Percentiles rank a stretch among this genome's conserved stretches.
Conservation (phyloP, 805 yeast species). For the Ogataea wickerhamii region DNA sequence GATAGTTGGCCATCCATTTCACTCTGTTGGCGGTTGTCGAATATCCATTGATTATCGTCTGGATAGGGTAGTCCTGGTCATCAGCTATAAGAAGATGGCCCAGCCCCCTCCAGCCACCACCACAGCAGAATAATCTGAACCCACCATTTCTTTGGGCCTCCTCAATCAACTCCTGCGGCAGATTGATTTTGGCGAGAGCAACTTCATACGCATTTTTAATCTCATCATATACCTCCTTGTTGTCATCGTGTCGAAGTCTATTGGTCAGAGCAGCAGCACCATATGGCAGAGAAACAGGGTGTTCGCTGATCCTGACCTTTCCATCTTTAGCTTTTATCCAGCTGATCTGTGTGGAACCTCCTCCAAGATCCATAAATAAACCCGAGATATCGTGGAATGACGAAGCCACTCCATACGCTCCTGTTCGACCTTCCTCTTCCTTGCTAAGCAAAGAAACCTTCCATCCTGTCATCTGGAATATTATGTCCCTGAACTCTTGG, state of each 20-base stretch:
- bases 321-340: conserved; percentile 64
- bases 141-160: conserved; percentile 58
- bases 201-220: conserved; percentile 47
- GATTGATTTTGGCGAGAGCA: conserved; percentile 47
- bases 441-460: conserved; percentile 55
- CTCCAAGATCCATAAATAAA: conserved; percentile 69
- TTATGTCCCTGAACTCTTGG: conserved; percentile 52
- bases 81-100: conserved; percentile 55
- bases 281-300: conserved; percentile 64
- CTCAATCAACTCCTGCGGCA: conserved; percentile 49
- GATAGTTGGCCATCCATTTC: conserved; percentile 46
- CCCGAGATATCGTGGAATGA: conserved; percentile 67
- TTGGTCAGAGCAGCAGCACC: conserved; percentile 69
- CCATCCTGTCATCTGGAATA: conserved; percentile 63
- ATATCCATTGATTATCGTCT: conserved; percentile 67
- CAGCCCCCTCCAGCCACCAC: conserved; percentile 71
- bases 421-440: conserved; percentile 63
- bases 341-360: conserved; percentile 64
- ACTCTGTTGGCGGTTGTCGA: conserved; percentile 55
- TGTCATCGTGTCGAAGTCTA: conserved; percentile 49
- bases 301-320: conserved; percentile 48
- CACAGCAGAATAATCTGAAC: conserved; percentile 60
- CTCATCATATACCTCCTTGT: conserved; percentile 47
- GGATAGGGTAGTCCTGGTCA: conserved; percentile 59
- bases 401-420: conserved; percentile 72